A percentile compares a stretch with the other conserved stretches of the same genome.
These are phyloP conservation scores for Aspergillus neoniger DNA, from an alignment of 2,329 filamentous ascomycete genomes.

Conservation along the genomic window DNA sequence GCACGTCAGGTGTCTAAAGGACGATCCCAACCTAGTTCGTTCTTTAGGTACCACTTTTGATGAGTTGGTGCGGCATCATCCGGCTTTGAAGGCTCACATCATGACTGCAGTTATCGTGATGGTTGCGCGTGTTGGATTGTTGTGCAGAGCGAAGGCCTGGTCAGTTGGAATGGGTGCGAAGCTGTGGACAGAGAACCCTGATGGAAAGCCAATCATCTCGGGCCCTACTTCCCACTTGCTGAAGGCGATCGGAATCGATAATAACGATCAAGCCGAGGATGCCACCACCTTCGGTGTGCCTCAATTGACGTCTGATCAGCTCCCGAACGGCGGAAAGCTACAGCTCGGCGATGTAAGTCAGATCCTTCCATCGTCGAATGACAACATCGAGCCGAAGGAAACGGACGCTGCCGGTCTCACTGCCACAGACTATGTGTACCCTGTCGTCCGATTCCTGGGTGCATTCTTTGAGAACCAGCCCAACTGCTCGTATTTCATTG, in stretches of 20 bases:
- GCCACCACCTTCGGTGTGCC: constrained; percentile 29
- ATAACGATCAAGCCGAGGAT: constrained; percentile 28
- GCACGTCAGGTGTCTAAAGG: constrained; percentile 81
- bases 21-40: constrained; percentile 70
- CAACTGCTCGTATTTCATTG: constrained; percentile 73
- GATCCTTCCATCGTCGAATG: constrained; percentile 28
- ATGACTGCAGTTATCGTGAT: constrained; percentile 85
- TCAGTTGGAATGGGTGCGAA: constrained; percentile 75
- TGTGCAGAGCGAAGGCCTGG: constrained; percentile 71
- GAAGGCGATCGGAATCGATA: constrained; percentile 37
- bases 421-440: constrained; percentile 71
- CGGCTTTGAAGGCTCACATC: constrained; percentile 75
- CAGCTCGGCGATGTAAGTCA: constrained; percentile 32
- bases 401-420: constrained; percentile 53
- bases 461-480: constrained; percentile 74
- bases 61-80: constrained; percentile 91
- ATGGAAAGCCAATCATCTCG: constrained; percentile 62
- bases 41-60: constrained; percentile 84
- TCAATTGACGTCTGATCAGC: constrained; percentile 28
- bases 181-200: constrained; percentile 64
- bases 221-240: constrained; percentile 50
- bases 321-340: constrained; percentile 43
- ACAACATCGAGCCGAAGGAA: constrained; percentile 49
- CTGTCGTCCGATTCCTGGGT: constrained; percentile 73
- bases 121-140: constrained; percentile 75